These are phyloP conservation scores for Plasmodium fragile DNA, from an alignment of 169 alveolate genomes.

Conservation along the genomic window DNA sequence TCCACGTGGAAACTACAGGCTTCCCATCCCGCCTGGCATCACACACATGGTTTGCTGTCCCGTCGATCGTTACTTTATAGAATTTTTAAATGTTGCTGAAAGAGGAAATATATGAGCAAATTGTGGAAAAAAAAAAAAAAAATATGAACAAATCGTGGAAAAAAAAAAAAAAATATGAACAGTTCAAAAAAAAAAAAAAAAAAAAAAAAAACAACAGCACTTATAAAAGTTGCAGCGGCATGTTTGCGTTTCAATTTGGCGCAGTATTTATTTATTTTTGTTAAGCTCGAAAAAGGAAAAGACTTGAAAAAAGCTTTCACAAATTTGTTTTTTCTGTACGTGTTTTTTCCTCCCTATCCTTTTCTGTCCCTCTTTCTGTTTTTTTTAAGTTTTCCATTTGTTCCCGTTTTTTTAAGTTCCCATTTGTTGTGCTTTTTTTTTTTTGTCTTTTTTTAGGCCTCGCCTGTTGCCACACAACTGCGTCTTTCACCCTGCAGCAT, in stretches of 20 bases:
- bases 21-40: not conserved
- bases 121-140: not conserved
- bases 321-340: not conserved
- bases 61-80: not conserved
- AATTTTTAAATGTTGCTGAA: not conserved
- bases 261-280: slow-evolving; percentile 19
- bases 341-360: not conserved
- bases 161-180: not conserved
- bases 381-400: not conserved
- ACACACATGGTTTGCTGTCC: not conserved
- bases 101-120: not conserved
- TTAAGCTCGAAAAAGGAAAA: slow-evolving; percentile 26
- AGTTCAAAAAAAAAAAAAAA: not conserved
- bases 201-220: not conserved
- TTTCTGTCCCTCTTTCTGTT: not conserved
- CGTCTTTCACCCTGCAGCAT: not conserved
- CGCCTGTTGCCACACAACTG: not conserved
- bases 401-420: no score
- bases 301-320: not conserved
- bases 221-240: not conserved
- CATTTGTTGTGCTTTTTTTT: no score
- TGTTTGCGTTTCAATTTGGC: not conserved
- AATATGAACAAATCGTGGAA: not conserved
- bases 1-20: not conserved
- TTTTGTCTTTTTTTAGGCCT: not conserved